phyloP scores from a whole-genome alignment of 768 basidiomycete species.

The Lentinus brumalis region DNA sequence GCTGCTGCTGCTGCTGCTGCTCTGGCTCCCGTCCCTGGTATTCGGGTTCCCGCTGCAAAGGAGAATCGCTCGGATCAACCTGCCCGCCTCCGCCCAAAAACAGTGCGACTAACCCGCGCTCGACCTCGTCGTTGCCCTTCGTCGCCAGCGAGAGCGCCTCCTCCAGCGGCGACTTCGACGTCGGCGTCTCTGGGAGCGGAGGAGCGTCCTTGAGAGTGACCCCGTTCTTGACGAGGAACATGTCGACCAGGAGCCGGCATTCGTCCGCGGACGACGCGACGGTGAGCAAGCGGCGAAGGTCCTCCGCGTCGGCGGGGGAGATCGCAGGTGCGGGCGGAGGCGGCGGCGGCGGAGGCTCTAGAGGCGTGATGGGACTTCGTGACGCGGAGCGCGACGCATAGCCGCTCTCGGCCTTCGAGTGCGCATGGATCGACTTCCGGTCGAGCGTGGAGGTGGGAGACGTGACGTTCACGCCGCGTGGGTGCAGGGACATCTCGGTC shows the following conservation, averaged over 20 bases:
- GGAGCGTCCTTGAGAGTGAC: conserved; percentile 13
- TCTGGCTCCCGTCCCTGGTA: background rate
- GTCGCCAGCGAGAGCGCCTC: conserved; percentile 16
- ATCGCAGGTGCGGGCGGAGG: conserved; percentile 34
- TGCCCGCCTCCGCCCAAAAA: conserved; percentile 21
- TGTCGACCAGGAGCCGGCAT: conserved; percentile 82
- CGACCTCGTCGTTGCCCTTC: conserved; percentile 17
- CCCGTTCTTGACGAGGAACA: conserved; percentile 58
- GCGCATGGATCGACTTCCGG: conserved; percentile 7
- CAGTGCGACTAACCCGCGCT: conserved; percentile 25
- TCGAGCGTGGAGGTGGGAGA: conserved; percentile 6
- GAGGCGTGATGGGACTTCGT: conserved; percentile 15
- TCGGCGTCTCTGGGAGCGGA: background rate
- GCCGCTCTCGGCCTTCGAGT: conserved; percentile 20
- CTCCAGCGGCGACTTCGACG: conserved; percentile 7
- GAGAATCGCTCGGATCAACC: conserved; percentile 9
- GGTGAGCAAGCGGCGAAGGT: conserved; percentile 68
- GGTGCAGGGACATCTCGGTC: conserved; percentile 9
- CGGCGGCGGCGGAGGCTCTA: conserved; percentile 16
- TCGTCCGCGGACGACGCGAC: conserved; percentile 77
- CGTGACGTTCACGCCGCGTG: background rate
- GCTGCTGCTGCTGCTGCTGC: background rate
- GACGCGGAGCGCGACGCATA: conserved; percentile 17
- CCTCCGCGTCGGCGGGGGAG: conserved; percentile 51
- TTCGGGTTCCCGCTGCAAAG: conserved; percentile 2